These are phyloP conservation scores for Coniochaeta prunicola DNA, from an alignment of 2,329 filamentous ascomycete genomes.

Conservation along the genomic window DNA sequence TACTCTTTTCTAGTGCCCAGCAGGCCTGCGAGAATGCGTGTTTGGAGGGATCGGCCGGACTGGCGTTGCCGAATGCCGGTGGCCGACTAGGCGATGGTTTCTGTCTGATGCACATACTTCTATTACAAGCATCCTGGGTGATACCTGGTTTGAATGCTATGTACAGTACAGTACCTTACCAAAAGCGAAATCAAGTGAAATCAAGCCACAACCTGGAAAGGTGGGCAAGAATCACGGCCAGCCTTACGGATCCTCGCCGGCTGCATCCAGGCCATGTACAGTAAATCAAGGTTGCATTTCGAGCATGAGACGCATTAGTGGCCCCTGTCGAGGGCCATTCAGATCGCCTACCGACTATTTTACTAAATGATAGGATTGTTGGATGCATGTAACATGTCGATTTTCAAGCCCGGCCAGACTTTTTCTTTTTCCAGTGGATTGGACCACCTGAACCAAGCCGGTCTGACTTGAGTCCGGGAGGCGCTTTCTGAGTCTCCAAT, in stretches of 20 bases:
- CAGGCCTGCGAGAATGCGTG: not conserved
- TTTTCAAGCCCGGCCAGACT: no score
- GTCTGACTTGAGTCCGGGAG: not conserved
- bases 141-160: not conserved
- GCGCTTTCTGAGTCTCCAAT: not conserved
- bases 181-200: no score
- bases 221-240: not conserved
- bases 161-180: not conserved
- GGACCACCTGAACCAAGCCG: not conserved
- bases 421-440: no score
- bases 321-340: not conserved
- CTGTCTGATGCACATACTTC: not conserved
- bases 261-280: not conserved
- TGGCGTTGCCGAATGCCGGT: not conserved
- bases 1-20: not conserved
- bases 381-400: not conserved
- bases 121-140: not conserved
- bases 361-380: not conserved
- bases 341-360: not conserved
- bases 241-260: not conserved
- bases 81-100: not conserved
- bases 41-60: not conserved
- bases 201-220: not conserved
- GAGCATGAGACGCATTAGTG: constrained; percentile 5
- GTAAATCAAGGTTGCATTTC: constrained; percentile 2